A percentile compares a stretch with the other conserved stretches of the same genome.
Conservation (phyloP, 2,329 filamentous ascomycete genomes). For the Chrysosporium keratinophilum region DNA sequence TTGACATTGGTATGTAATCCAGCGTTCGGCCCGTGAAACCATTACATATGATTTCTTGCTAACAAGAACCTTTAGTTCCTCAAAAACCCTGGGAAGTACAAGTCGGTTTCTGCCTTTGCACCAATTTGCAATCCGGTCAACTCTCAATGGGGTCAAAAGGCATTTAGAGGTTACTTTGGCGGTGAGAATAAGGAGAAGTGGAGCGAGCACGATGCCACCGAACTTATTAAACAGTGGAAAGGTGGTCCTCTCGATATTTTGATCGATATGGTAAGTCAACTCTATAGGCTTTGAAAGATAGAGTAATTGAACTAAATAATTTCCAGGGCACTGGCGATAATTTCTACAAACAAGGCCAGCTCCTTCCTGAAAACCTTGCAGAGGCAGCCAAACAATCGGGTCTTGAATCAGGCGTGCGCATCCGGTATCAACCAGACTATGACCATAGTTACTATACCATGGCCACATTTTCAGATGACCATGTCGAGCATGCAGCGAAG, state of each 20-base stretch:
- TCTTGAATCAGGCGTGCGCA: slow-evolving; percentile 55
- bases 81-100: slow-evolving; percentile 82
- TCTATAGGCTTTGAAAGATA: not conserved
- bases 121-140: slow-evolving; percentile 77
- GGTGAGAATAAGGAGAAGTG: slow-evolving; percentile 58
- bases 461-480: slow-evolving; percentile 77
- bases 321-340: slow-evolving; percentile 79
- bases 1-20: slow-evolving; percentile 55
- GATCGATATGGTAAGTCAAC: slow-evolving; percentile 66
- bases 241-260: slow-evolving; percentile 61
- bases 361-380: slow-evolving; percentile 87
- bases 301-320: not conserved
- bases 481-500: slow-evolving; percentile 85
- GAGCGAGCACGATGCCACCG: slow-evolving; percentile 84
- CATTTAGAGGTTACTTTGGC: slow-evolving; percentile 83
- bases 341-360: slow-evolving; percentile 89
- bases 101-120: slow-evolving; percentile 78
- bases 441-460: slow-evolving; percentile 99
- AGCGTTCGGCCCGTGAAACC: not conserved
- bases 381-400: slow-evolving; percentile 67
- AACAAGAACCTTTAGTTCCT: slow-evolving; percentile 54
- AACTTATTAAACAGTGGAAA: slow-evolving; percentile 69
- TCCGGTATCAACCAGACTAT: slow-evolving; percentile 83
- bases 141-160: slow-evolving; percentile 93
- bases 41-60: not conserved